These are phyloP conservation scores for Amesomyces nigricolor DNA, from an alignment of 2,329 filamentous ascomycete species.

Conservation along the genomic window DNA sequence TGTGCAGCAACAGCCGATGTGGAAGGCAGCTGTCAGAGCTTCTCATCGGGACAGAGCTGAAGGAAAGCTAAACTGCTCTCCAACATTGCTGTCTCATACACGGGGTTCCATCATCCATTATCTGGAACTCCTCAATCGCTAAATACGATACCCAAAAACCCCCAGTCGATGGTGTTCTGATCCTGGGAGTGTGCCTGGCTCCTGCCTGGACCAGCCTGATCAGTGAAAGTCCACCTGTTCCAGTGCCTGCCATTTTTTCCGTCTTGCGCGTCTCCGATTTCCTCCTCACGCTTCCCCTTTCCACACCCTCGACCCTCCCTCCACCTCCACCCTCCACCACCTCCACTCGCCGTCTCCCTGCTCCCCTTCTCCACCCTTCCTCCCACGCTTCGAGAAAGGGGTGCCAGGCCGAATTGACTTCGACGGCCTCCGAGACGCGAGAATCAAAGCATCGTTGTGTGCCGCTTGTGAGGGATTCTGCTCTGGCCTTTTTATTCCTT, in stretches of 20 bases:
- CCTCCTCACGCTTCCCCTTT: conserved; percentile 23
- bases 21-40: too few relatives aligned
- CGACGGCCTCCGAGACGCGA: neutral
- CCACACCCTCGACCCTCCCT: neutral
- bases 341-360: conserved; percentile 14
- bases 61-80: too few relatives aligned
- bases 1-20: too few relatives aligned
- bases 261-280: conserved; percentile 6
- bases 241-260: conserved; percentile 2
- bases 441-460: conserved; percentile 1
- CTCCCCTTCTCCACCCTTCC: conserved; percentile 13
- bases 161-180: neutral
- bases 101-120: too few relatives aligned
- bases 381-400: conserved; percentile 8
- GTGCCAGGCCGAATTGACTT: conserved; percentile 1
- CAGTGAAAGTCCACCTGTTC: neutral
- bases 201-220: neutral
- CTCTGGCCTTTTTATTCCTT: conserved; percentile 2
- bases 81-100: too few relatives aligned
- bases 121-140: too few relatives aligned
- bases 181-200: neutral
- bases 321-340: conserved; percentile 4
- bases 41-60: too few relatives aligned
- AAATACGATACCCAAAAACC: too few relatives aligned
- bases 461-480: neutral